Percentiles rank a stretch among this genome's conserved stretches.
Conservation (phyloP, 169 alveolate genomes). For the Plasmodium gaboni region DNA sequence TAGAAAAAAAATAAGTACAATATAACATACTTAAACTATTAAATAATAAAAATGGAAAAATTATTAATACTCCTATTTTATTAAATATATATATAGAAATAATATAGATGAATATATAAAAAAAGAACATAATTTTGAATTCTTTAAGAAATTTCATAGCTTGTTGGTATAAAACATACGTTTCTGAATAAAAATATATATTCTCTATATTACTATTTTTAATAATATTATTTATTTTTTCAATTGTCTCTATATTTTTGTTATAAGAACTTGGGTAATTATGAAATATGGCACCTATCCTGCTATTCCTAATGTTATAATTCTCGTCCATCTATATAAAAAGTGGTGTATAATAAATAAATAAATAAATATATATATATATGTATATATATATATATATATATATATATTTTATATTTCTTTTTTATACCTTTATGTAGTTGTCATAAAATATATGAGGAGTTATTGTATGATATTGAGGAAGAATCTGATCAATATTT, state of each 20-base stretch:
- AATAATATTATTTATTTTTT: slow-evolving; percentile 32
- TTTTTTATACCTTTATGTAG: slow-evolving; percentile 11
- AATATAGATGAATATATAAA: slow-evolving; percentile 22
- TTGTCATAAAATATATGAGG: slow-evolving; percentile 46
- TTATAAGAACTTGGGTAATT: slow-evolving; percentile 19
- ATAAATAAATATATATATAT: background rate
- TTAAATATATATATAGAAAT: slow-evolving; percentile 38
- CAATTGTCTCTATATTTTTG: slow-evolving; percentile 14
- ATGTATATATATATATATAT: no score
- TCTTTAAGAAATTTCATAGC: slow-evolving; percentile 29
- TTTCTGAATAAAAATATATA: slow-evolving; percentile 56
- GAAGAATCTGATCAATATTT: slow-evolving; percentile 11
- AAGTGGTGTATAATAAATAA: background rate
- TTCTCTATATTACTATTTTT: slow-evolving; percentile 39
- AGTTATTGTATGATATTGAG: slow-evolving; percentile 24
- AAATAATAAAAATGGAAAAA: slow-evolving; percentile 46
- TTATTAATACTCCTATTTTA: slow-evolving; percentile 14
- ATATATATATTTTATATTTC: background rate
- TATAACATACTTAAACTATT: slow-evolving; percentile 43
- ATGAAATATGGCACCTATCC: slow-evolving; percentile 43
- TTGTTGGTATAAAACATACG: slow-evolving; percentile 43
- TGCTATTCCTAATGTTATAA: slow-evolving; percentile 19
- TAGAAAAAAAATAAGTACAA: slow-evolving; percentile 14
- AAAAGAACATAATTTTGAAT: slow-evolving; percentile 12
- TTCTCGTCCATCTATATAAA: slow-evolving; percentile 43